These are phyloP conservation scores for Lachancea nothofagi DNA, from an alignment of 805 yeast genomes.

Conservation along the genomic window DNA sequence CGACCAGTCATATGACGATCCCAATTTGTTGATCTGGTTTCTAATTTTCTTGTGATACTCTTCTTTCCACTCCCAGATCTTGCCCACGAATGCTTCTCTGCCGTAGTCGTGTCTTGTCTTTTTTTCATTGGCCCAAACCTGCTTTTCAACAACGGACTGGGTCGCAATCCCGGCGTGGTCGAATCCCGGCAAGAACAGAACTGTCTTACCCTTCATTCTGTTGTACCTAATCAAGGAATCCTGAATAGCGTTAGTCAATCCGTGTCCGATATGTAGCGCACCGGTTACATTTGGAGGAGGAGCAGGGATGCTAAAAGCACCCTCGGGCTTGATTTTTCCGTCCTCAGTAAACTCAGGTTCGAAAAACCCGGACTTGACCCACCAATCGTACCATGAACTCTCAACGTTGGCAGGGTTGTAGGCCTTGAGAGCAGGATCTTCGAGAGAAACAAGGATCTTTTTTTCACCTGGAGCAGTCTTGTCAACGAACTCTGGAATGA, in stretches of 20 bases:
- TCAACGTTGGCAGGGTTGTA: constrained; percentile 91
- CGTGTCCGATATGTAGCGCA: constrained; percentile 97
- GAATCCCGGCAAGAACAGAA: constrained; percentile 89
- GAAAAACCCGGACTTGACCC: constrained; percentile 84
- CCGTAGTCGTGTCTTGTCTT: constrained; percentile 93
- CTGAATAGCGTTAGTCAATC: constrained; percentile 90
- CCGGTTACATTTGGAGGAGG: constrained; percentile 99
- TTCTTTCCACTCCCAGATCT: constrained; percentile 98
- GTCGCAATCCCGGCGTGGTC: constrained; percentile 99
- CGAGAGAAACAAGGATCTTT: constrained; percentile 78
- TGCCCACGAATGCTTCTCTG: constrained; percentile 79
- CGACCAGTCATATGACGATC: constrained; percentile 96
- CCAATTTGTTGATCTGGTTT: constrained; percentile 75
- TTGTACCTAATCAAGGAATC: constrained; percentile 88
- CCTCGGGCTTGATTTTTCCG: constrained; percentile 76
- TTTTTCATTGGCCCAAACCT: constrained; percentile 80
- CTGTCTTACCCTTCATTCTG: constrained; percentile 96
- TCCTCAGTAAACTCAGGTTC: constrained; percentile 76
- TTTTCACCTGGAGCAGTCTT: constrained; percentile 84
- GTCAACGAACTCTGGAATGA: constrained; percentile 82
- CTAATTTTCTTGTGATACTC: constrained; percentile 84
- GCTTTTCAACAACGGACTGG: constrained; percentile 96
- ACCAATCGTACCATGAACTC: constrained; percentile 97
- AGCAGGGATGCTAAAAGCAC: constrained; percentile 87
- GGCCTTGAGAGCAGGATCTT: constrained; percentile 90